Conservation (phyloP, 768 basidiomycete genomes). For the Mycena latifolia region DNA sequence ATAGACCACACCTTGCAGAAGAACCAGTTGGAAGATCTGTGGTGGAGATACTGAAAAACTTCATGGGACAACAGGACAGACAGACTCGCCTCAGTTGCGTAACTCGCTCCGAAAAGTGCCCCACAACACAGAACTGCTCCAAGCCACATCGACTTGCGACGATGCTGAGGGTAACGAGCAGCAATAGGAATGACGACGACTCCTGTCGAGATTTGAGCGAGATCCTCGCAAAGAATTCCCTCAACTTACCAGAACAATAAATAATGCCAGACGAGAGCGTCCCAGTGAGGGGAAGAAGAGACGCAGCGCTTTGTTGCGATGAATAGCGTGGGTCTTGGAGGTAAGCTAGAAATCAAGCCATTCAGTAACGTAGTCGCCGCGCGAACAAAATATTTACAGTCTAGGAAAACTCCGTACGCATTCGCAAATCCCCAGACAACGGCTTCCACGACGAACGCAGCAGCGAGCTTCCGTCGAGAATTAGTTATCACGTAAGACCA, state of each 20-base stretch:
- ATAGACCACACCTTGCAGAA: constrained; percentile 44
- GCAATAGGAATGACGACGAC: constrained; percentile 37
- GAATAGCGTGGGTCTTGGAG: constrained; percentile 38
- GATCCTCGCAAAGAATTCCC: background rate
- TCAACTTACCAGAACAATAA: constrained; percentile 41
- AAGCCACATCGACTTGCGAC: constrained; percentile 40
- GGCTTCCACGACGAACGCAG: constrained; percentile 42
- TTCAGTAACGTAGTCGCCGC: background rate
- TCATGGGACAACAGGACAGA: background rate
- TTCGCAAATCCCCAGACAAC: constrained; percentile 47
- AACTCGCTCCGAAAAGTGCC: constrained; percentile 43
- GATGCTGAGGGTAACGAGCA: constrained; percentile 39
- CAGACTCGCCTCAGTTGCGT: constrained; percentile 32
- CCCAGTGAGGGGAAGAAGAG: constrained; percentile 45
- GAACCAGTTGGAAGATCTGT: constrained; percentile 36
- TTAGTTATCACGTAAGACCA: background rate
- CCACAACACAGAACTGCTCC: constrained; percentile 38
- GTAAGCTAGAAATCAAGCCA: constrained; percentile 34
- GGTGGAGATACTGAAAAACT: background rate
- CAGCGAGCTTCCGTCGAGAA: constrained; percentile 35
- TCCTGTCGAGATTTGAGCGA: background rate
- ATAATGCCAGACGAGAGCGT: constrained; percentile 44
- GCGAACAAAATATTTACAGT: constrained; percentile 33
- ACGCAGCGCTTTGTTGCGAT: constrained; percentile 38
- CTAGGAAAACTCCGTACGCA: constrained; percentile 45